These are phyloP conservation scores for Xylariales sp. DNA, from an alignment of 2,329 filamentous ascomycete species.

Conservation along the genomic window DNA sequence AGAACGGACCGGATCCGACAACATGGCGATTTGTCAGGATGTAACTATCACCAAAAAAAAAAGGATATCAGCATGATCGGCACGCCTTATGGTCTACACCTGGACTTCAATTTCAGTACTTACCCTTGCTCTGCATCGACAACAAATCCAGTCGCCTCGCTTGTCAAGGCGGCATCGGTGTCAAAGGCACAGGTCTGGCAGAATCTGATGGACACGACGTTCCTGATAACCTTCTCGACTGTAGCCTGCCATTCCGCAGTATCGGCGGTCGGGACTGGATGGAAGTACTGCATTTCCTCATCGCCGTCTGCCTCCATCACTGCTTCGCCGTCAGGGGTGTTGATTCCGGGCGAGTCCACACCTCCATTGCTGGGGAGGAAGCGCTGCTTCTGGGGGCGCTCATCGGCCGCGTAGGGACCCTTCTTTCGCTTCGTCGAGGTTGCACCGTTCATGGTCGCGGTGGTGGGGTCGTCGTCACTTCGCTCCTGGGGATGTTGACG, in stretches of 20 bases:
- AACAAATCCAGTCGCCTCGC: conserved; percentile 95
- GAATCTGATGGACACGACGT: conserved; percentile 98
- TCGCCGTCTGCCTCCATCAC: conserved; percentile 34
- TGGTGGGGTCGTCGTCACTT: background rate
- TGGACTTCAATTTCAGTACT: too few species aligned
- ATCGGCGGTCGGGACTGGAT: conserved; percentile 39
- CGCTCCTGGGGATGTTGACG: background rate
- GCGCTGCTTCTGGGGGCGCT: conserved; percentile 34
- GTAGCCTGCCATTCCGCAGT: conserved; percentile 92
- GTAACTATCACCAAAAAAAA: too few species aligned
- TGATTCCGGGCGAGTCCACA: conserved; percentile 44
- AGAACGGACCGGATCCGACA: conserved; percentile 92
- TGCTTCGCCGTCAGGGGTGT: conserved; percentile 38
- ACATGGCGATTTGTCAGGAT: conserved; percentile 90
- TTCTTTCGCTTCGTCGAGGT: conserved; percentile 47
- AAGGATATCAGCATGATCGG: too few species aligned
- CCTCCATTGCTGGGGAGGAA: conserved; percentile 38
- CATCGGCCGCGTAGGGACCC: conserved; percentile 37
- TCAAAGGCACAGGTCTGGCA: conserved; percentile 98
- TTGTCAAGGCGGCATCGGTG: conserved; percentile 89
- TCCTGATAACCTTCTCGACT: conserved; percentile 89
- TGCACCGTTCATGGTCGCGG: conserved; percentile 37
- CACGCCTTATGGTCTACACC: too few species aligned
- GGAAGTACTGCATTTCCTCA: conserved; percentile 36
- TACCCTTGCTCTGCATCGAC: conserved; percentile 88